phyloP scores from a whole-genome alignment of 2,329 filamentous ascomycete species.

The Venturia aucupariae region DNA sequence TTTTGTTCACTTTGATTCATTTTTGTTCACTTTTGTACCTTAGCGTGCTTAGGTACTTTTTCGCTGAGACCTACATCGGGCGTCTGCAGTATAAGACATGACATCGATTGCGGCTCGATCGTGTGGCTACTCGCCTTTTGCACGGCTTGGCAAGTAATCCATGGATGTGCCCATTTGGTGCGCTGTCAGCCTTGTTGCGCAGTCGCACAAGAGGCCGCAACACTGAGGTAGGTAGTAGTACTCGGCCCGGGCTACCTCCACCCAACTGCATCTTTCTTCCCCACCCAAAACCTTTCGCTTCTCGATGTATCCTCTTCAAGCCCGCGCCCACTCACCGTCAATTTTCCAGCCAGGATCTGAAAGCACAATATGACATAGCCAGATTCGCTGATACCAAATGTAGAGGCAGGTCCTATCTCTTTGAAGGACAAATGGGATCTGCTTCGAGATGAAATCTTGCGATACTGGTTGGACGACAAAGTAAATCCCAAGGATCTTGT shows the following conservation, averaged over 20 bases:
- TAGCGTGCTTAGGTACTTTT: no score
- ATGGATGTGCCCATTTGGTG: not conserved
- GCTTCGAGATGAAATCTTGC: not conserved
- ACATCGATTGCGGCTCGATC: not conserved
- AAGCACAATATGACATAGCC: not conserved
- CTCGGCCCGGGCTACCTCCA: not conserved
- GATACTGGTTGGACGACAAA: not conserved
- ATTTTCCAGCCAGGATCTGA: not conserved
- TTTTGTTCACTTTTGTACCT: not conserved
- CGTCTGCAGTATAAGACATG: no score
- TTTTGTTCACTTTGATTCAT: not conserved
- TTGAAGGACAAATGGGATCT: not conserved
- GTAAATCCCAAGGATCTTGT: not conserved
- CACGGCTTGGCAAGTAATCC: not conserved
- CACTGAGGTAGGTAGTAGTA: not conserved
- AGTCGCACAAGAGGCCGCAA: not conserved
- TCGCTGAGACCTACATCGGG: no score
- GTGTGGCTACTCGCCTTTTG: not conserved
- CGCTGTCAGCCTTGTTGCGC: constrained; percentile 1
- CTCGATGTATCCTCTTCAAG: no score
- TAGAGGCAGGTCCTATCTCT: not conserved
- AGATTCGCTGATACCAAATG: not conserved
- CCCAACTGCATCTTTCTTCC: not conserved
- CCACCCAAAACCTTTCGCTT: not conserved
- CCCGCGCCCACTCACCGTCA: not conserved